Conservation (phyloP, 352 stramenopile species). For the Phytophthora sojae region DNA sequence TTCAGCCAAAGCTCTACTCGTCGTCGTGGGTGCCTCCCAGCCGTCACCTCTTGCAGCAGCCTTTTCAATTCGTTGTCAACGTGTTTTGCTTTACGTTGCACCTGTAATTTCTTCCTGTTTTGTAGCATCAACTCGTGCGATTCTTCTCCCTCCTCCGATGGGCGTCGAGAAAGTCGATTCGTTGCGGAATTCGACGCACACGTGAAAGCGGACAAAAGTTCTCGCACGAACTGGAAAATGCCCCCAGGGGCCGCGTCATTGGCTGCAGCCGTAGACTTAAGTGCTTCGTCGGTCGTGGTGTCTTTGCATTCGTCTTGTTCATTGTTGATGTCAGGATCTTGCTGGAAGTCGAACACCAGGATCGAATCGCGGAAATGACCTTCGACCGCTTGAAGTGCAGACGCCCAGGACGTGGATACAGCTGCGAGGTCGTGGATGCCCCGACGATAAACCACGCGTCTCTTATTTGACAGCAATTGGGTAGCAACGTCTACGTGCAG, state of each 20-base stretch:
- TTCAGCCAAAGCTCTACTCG: slow-evolving; percentile 21
- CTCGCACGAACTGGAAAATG: slow-evolving; percentile 3
- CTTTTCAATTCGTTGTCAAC: slow-evolving; percentile 18
- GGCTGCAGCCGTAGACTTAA: neutral
- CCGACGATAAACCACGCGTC: neutral
- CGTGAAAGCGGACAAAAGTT: slow-evolving; percentile 9
- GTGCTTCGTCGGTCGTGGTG: neutral
- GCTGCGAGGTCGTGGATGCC: slow-evolving; percentile 7
- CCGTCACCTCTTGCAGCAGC: slow-evolving; percentile 5
- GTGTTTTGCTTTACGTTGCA: slow-evolving; percentile 2
- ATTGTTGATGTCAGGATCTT: neutral
- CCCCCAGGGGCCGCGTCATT: slow-evolving; percentile 2
- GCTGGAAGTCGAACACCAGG: slow-evolving; percentile 22
- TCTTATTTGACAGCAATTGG: slow-evolving; percentile 8
- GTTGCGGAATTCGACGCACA: slow-evolving; percentile 3
- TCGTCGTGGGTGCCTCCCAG: neutral
- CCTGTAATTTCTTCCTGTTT: neutral
- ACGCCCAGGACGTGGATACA: slow-evolving; percentile 20
- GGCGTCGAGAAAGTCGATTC: neutral
- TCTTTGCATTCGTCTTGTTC: neutral
- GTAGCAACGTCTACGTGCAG: slow-evolving; percentile 10
- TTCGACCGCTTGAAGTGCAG: slow-evolving; percentile 14
- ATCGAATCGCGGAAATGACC: slow-evolving; percentile 15
- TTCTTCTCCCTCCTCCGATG: neutral
- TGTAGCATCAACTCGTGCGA: neutral